Base-by-base conservation (phyloP, 2,329 filamentous ascomycete species). In the Fusarium pseudonygamai region DNA sequence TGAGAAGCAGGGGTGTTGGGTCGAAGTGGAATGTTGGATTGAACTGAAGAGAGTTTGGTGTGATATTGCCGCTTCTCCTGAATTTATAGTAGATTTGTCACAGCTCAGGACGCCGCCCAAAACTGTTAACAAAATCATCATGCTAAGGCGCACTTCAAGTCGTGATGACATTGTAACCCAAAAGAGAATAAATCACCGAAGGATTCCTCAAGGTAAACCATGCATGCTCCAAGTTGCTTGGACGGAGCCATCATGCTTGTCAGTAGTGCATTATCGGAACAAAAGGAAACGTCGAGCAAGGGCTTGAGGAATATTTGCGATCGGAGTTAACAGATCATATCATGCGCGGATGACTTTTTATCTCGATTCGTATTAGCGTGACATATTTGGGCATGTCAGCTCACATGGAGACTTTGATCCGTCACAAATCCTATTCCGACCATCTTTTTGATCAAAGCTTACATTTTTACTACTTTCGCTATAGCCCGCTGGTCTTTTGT, bases 281-380 rank as follows among this genome's bases (percentile, higher is more conserved):
- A 6, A 18, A 24, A 7, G 47, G 37, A 10, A 56, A 15, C 13
- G 13, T 20, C 16, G 10, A 32, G 13, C 37, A 32, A 45, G 11
- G 11, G 16, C n/a, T 26, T 11, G 13, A 34, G 3, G 15, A 11
- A 28, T 46, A n/a, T 58, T 58, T 18, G 30, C n/a, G 12, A 37
- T 15, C 18, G 15, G 18, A 42, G 14, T n/a, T 28, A 8, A 28
- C 43, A 28, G 42, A 30, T 28, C 34, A 24, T 26, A 30, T 3
- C 34, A 39, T n/a, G 7, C 24, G 24, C n/a, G 11, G 47, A 56
- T 65, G 59, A 65, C 63, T 14, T 65, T 65, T 65, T 65, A 18
- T 24, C 63, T 20, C 18, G 15, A 64, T 65, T 36, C 5, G 63
- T 56, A 43, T 56, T 65, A 65, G 63, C 60, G 60, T 14, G 14